These are phyloP conservation scores for Trifolium dubium DNA, from an alignment of 306 rosid species.

Conservation along the genomic window DNA sequence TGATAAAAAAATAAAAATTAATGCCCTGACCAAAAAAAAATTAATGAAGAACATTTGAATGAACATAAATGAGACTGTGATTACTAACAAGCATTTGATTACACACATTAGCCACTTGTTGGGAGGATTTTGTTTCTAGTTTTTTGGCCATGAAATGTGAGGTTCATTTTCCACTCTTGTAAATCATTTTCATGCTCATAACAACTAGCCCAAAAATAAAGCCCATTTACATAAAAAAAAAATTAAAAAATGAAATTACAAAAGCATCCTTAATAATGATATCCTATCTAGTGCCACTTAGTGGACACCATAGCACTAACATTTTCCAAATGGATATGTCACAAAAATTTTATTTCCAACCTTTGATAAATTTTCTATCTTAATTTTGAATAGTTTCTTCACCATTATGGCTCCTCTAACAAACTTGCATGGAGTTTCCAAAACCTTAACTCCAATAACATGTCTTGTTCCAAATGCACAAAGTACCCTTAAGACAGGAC, in stretches of 20 bases:
- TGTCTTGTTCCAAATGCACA: constrained; percentile 58
- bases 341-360: background rate
- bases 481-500: constrained; percentile 30
- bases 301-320: constrained; percentile 43
- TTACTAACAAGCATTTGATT: too few relatives aligned
- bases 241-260: constrained; percentile 33
- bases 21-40: too few relatives aligned
- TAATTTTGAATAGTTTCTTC: constrained; percentile 17
- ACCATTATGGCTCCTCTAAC: constrained; percentile 67
- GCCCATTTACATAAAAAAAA: background rate
- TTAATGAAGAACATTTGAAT: too few relatives aligned
- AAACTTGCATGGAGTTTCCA: constrained; percentile 69
- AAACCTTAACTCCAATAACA: constrained; percentile 52
- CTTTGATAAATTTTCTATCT: background rate
- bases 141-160: too few relatives aligned
- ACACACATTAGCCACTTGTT: too few relatives aligned
- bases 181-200: too few relatives aligned
- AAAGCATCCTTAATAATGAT: constrained; percentile 53
- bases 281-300: constrained; percentile 55
- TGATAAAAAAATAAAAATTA: too few relatives aligned
- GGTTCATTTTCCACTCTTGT: too few relatives aligned
- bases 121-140: too few relatives aligned
- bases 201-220: background rate
- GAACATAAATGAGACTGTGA: too few relatives aligned
- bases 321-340: constrained; percentile 51